Evolutionary conservation across 1,284 basidiomycete genomes (phyloP).

Genomic region (Pholiota adiposa): DNA sequence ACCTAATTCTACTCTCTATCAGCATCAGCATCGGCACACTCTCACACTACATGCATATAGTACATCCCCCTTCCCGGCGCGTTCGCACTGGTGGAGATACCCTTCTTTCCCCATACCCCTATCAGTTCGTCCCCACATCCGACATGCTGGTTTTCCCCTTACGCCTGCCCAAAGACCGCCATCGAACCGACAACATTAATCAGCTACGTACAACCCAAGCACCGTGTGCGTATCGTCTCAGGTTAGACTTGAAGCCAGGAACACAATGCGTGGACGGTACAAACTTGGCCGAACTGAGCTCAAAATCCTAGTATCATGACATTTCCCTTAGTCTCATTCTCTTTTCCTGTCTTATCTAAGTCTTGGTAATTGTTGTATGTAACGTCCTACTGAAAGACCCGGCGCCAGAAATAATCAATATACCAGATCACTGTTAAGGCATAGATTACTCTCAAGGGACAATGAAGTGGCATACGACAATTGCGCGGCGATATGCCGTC

Average conservation of each 20-base stretch:
- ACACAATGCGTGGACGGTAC: background rate
- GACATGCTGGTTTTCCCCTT: background rate
- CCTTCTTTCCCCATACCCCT: background rate
- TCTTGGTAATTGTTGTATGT: constrained; percentile 12
- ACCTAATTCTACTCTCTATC: background rate
- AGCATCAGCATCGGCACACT: background rate
- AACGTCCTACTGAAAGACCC: background rate
- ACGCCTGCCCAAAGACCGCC: background rate
- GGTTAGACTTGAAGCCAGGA: background rate
- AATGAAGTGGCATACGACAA: too few species aligned
- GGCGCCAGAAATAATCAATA: too few species aligned
- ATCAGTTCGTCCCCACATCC: background rate
- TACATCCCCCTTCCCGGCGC: background rate
- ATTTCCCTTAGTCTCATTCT: background rate
- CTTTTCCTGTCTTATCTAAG: background rate
- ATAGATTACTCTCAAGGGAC: too few species aligned
- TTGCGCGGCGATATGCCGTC: too few species aligned
- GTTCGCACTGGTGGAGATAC: background rate
- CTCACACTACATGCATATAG: background rate
- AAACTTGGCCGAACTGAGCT: background rate
- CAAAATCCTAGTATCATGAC: background rate
- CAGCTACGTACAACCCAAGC: background rate
- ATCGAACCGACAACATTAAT: background rate
- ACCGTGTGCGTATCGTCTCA: background rate
- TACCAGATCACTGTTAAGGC: too few species aligned